Conservation (phyloP, 108 stramenopile genomes). For the Seminavis robusta region DNA sequence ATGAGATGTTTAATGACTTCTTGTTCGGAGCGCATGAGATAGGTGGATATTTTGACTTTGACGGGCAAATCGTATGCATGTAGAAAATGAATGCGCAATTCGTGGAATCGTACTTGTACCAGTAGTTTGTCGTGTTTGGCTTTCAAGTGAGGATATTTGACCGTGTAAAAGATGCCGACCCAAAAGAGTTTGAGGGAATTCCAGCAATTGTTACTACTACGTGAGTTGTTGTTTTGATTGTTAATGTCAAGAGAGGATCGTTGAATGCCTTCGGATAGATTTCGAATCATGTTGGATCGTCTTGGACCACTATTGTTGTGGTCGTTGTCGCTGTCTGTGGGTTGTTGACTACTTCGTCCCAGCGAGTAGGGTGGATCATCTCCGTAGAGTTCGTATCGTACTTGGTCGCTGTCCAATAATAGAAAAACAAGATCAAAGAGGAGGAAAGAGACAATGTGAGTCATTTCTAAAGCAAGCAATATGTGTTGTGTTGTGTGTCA, state of each 20-base stretch:
- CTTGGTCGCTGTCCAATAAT: no score
- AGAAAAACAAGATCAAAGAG: no score
- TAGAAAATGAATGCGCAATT: conserved; percentile 80
- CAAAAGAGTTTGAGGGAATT: neutral
- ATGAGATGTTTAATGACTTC: conserved; percentile 66
- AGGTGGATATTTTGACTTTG: conserved; percentile 73
- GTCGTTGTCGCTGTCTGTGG: conserved; percentile 1
- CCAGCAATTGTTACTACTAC: neutral
- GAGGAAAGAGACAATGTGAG: no score
- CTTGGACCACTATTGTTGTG: neutral
- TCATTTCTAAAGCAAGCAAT: no score
- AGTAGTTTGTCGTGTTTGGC: conserved; percentile 47
- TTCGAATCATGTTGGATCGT: neutral
- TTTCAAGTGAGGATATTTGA: conserved; percentile 25
- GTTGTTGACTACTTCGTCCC: no score
- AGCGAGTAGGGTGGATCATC: no score
- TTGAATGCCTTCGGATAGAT: no score
- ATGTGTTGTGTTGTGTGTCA: no score
- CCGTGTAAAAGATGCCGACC: neutral
- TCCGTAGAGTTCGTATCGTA: no score
- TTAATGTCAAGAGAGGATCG: no score
- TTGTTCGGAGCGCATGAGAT: conserved; percentile 64
- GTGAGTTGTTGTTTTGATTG: no score
- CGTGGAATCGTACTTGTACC: conserved; percentile 83
- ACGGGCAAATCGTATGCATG: conserved; percentile 64